These are phyloP conservation scores for Balamuthia mandrillaris DNA, from an alignment of 208 protist genomes.

Conservation along the genomic window DNA sequence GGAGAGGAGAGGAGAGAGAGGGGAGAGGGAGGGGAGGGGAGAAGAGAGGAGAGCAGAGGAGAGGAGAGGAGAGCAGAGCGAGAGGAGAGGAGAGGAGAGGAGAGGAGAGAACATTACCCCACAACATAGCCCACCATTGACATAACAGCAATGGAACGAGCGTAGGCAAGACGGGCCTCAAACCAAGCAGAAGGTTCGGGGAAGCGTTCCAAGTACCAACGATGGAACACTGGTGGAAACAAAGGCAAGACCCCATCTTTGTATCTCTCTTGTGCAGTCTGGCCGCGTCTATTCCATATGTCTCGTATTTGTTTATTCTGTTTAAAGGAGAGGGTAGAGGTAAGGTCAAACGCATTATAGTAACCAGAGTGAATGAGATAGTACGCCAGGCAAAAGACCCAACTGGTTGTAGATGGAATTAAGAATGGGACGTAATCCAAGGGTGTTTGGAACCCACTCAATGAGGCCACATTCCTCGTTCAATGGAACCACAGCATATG, in stretches of 20 bases:
- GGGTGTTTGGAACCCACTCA: constrained; percentile 73
- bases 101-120: too few relatives aligned
- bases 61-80: too few relatives aligned
- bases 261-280: background rate
- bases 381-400: background rate
- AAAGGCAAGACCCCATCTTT: constrained; percentile 36
- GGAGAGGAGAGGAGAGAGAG: too few relatives aligned
- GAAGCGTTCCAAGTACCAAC: constrained; percentile 75
- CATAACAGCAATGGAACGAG: constrained; percentile 65
- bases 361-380: background rate
- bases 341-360: background rate
- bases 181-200: constrained; percentile 68
- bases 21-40: too few relatives aligned
- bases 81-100: too few relatives aligned
- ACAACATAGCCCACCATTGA: constrained; percentile 79
- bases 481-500: constrained; percentile 73
- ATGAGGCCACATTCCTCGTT: constrained; percentile 74
- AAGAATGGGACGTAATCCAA: constrained; percentile 40
- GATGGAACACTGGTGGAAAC: constrained; percentile 70
- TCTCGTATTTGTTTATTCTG: background rate
- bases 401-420: too few relatives aligned
- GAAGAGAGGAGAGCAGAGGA: too few relatives aligned
- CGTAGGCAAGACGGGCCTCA: constrained; percentile 59
- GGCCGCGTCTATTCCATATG: background rate
- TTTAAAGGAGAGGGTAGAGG: background rate